These are phyloP conservation scores for Ophiostoma quercus DNA, from an alignment of 2,329 filamentous ascomycete genomes.

Conservation along the genomic window DNA sequence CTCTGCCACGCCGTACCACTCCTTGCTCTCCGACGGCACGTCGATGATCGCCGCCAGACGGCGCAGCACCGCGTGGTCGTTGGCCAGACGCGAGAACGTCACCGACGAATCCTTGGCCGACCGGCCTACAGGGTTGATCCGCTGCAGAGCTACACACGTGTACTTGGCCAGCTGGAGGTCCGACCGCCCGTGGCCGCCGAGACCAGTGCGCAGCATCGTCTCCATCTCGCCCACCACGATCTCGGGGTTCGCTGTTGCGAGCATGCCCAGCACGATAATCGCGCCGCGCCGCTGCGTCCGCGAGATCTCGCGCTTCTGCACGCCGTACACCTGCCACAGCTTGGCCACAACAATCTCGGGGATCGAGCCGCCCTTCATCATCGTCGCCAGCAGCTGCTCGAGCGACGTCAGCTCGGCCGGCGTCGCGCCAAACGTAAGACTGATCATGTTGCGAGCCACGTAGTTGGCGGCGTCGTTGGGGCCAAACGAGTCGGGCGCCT, in stretches of 20 bases:
- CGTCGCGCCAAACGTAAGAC: conserved; percentile 90
- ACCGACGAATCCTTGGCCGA: conserved; percentile 67
- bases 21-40: conserved; percentile 80
- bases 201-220: conserved; percentile 82
- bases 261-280: conserved; percentile 95
- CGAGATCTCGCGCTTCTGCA: conserved; percentile 90
- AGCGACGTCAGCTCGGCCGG: conserved; percentile 92
- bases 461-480: conserved; percentile 91
- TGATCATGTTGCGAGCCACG: conserved; percentile 97
- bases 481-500: conserved; percentile 82
- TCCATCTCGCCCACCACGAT: conserved; percentile 95
- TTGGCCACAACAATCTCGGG: conserved; percentile 82
- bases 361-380: conserved; percentile 92
- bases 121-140: conserved; percentile 81
- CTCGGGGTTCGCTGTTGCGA: conserved; percentile 84
- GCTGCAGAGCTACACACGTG: conserved; percentile 85
- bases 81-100: conserved; percentile 73
- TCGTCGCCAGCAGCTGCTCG: conserved; percentile 89
- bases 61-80: conserved; percentile 81
- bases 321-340: conserved; percentile 94
- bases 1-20: conserved; percentile 94
- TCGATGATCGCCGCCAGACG: conserved; percentile 81
- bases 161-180: conserved; percentile 90
- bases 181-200: conserved; percentile 71
- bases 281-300: conserved; percentile 83